Conservation (phyloP, 2,329 filamentous ascomycete species). For the Didymella arachidicola region DNA sequence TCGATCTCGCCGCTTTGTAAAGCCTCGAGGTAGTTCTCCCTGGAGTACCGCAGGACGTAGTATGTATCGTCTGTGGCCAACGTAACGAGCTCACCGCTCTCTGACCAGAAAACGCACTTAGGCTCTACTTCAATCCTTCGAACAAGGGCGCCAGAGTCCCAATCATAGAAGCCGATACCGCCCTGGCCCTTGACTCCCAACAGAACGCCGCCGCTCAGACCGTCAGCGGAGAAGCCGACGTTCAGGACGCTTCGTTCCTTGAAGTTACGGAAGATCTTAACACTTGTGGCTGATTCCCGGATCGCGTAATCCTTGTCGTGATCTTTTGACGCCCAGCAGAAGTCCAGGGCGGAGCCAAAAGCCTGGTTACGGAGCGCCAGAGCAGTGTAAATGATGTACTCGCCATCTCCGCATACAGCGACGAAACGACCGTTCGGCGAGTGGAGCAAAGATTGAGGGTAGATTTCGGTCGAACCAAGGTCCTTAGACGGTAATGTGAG, state of each 20-base stretch:
- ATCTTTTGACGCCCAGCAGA: slow-evolving; percentile 95
- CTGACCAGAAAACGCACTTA: slow-evolving; percentile 88
- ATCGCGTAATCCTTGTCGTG: slow-evolving; percentile 99
- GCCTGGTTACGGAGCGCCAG: slow-evolving; percentile 97
- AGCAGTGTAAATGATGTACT: slow-evolving; percentile 99
- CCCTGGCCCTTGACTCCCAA: slow-evolving; percentile 95
- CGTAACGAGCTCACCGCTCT: slow-evolving; percentile 90
- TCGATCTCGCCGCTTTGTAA: slow-evolving; percentile 84
- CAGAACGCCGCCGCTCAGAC: slow-evolving; percentile 84
- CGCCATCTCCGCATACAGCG: slow-evolving; percentile 90
- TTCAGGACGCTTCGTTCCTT: slow-evolving; percentile 93
- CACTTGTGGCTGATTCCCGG: slow-evolving; percentile 88
- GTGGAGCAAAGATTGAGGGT: slow-evolving; percentile 91
- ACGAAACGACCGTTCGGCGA: slow-evolving; percentile 95
- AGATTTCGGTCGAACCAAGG: slow-evolving; percentile 93
- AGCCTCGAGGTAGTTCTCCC: slow-evolving; percentile 86
- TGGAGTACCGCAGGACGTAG: slow-evolving; percentile 90
- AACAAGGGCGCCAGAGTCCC: slow-evolving; percentile 87
- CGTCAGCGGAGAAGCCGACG: slow-evolving; percentile 94
- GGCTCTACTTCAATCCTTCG: slow-evolving; percentile 86
- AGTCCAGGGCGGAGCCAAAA: slow-evolving; percentile 93
- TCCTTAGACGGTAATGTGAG: slow-evolving; percentile 91
- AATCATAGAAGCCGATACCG: slow-evolving; percentile 95
- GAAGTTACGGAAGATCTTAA: slow-evolving; percentile 98
- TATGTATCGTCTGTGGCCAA: slow-evolving; percentile 95